phyloP scores from a whole-genome alignment of 2,329 filamentous ascomycete species.

The Ophiostoma novo-ulmi region DNA sequence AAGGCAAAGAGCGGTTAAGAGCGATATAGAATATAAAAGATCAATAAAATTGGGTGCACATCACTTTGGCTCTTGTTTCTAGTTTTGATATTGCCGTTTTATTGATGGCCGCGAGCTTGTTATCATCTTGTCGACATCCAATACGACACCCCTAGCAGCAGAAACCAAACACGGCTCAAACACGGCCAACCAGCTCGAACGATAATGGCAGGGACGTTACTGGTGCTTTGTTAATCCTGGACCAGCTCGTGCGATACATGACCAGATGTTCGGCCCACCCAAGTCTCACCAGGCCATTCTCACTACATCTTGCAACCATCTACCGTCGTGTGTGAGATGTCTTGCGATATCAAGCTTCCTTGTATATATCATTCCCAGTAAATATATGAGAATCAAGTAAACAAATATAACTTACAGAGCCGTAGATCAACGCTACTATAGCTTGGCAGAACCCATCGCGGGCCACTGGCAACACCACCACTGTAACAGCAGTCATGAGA shows the following conservation, averaged over 20 bases:
- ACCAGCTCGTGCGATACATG: neutral
- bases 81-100: neutral
- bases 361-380: neutral
- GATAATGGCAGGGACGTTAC: neutral
- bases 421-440: neutral
- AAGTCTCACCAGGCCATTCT: neutral
- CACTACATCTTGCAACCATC: neutral
- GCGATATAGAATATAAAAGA: neutral
- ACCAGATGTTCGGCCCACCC: neutral
- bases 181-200: neutral
- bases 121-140: neutral
- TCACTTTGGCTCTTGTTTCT: no score
- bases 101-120: neutral
- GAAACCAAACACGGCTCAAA: neutral
- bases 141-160: neutral
- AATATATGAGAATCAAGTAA: neutral
- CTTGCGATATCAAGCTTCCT: no score
- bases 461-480: slow-evolving; percentile 1
- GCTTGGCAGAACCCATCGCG: slow-evolving; percentile 6
- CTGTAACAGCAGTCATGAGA: neutral
- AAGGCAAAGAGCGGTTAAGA: neutral
- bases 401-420: neutral
- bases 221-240: neutral
- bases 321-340: no score
- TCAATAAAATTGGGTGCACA: neutral